Evolutionary conservation across 2,329 filamentous ascomycete species (phyloP).

Genomic region (Diaporthe capsici): DNA sequence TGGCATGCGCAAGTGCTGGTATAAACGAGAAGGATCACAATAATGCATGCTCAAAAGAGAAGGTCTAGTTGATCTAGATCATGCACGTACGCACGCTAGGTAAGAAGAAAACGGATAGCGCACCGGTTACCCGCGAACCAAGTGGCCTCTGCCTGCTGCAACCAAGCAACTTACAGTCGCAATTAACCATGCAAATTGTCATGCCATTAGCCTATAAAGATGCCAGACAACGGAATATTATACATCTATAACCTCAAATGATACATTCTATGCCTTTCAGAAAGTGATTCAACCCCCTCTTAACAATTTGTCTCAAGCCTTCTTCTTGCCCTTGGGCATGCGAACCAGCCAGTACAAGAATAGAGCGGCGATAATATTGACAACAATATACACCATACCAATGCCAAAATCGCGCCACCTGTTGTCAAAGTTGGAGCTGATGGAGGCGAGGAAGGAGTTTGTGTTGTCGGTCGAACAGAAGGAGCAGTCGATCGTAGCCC

Average conservation of each 20-base stretch:
- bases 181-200: no score
- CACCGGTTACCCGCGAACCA: background rate
- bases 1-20: background rate
- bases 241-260: background rate
- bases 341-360: conserved; percentile 60
- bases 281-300: background rate
- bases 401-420: conserved; percentile 78
- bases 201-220: no score
- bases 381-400: conserved; percentile 66
- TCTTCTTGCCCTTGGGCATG: conserved; percentile 46
- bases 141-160: no score
- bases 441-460: conserved; percentile 63
- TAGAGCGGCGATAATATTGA: conserved; percentile 65
- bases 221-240: background rate
- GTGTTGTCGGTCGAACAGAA: conserved; percentile 69
- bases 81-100: background rate
- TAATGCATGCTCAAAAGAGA: background rate
- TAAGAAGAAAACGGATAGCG: background rate
- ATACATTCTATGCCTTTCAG: background rate
- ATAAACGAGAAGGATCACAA: conserved; percentile 2
- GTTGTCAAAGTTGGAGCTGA: conserved; percentile 67
- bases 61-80: background rate
- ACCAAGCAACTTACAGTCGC: no score
- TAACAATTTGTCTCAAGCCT: background rate
- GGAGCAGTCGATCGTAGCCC: conserved; percentile 64